A percentile compares a stretch with the other conserved stretches of the same genome.
Conservation (phyloP, 2,329 filamentous ascomycete genomes). For the Fusarium compactum region DNA sequence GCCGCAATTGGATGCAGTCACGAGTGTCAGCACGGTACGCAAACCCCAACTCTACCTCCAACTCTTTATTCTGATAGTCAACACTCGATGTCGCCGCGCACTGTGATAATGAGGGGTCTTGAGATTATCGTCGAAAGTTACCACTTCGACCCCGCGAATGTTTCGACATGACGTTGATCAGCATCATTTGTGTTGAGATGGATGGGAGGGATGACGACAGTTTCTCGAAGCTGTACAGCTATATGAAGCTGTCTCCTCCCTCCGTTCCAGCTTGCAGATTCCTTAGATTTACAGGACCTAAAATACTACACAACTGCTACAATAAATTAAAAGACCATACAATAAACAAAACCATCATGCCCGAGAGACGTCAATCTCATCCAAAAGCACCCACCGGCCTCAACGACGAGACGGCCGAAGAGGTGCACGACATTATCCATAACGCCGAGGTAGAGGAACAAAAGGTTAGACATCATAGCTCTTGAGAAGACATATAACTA, state of each 20-base stretch:
- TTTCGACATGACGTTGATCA: conserved; percentile 43
- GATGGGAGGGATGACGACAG: conserved; percentile 38
- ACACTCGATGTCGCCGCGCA: conserved; percentile 16
- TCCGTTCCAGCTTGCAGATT: too few relatives aligned
- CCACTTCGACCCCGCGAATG: conserved; percentile 34
- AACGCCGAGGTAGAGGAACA: conserved; percentile 52
- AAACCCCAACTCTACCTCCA: neutral
- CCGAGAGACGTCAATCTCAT: conserved; percentile 28
- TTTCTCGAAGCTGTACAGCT: neutral
- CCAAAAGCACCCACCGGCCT: conserved; percentile 42
- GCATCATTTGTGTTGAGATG: conserved; percentile 39
- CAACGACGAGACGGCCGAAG: conserved; percentile 49
- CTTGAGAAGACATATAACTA: fast-evolving
- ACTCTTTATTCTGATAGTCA: fast-evolving
- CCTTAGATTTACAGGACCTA: too few relatives aligned
- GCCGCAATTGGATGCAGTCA: neutral
- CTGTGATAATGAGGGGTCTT: conserved; percentile 43
- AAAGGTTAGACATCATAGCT: conserved; percentile 16
- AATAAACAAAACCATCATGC: conserved; percentile 11
- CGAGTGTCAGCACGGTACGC: conserved; percentile 19
- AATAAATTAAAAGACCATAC: neutral
- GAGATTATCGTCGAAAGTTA: conserved; percentile 30
- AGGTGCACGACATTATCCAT: conserved; percentile 53
- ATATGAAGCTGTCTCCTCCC: conserved; percentile 34
- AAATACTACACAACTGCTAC: neutral